Conservation (phyloP, 2,329 filamentous ascomycete species). For the Stachybotrys echinatus region DNA sequence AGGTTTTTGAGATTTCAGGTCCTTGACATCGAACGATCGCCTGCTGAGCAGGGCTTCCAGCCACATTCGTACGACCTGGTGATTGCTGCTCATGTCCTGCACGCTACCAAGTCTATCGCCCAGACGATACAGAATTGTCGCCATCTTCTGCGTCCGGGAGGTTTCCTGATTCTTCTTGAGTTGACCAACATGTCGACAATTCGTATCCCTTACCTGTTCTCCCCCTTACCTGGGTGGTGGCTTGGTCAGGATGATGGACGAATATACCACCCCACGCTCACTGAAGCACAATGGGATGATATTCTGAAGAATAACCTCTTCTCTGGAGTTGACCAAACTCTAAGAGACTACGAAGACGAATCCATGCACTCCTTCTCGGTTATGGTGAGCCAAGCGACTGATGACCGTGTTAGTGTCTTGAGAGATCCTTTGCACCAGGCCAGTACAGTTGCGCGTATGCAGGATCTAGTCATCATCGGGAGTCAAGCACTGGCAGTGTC, state of each 20-base stretch:
- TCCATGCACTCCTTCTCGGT: conserved; percentile 12
- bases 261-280: neutral
- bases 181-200: neutral
- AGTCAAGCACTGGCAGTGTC: neutral
- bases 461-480: neutral
- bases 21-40: neutral
- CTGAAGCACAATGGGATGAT: conserved; percentile 2
- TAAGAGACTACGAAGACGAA: neutral
- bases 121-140: neutral
- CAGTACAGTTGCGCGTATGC: neutral
- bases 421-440: neutral
- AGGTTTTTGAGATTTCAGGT: neutral
- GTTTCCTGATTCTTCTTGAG: neutral
- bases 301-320: conserved; percentile 3
- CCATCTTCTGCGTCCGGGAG: neutral
- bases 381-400: conserved; percentile 9
- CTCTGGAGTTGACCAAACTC: conserved; percentile 4
- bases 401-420: conserved; percentile 4
- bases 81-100: neutral
- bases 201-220: neutral
- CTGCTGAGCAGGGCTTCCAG: neutral
- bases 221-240: neutral
- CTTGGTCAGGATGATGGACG: neutral
- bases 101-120: neutral
- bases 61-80: neutral